Conservation (phyloP, 331 rosid genomes). For the Malus hybrid region DNA sequence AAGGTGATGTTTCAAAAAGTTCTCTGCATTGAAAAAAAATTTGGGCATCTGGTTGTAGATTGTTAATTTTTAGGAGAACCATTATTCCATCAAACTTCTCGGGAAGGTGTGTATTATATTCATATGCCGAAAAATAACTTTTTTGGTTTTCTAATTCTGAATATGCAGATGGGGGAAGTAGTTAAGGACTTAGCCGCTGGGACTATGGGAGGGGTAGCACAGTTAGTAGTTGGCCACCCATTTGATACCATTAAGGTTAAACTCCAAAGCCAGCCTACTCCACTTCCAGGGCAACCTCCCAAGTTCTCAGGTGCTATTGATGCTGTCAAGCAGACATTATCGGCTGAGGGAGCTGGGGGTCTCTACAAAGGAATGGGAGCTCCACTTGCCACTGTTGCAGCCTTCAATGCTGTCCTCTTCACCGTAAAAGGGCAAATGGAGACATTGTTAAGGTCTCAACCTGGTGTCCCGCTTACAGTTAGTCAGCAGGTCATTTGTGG, state of each 20-base stretch:
- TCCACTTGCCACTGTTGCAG: conserved; percentile 96
- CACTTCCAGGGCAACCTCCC: conserved; percentile 75
- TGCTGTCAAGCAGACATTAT: conserved; percentile 90
- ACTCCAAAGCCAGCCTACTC: conserved; percentile 94
- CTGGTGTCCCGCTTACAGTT: conserved; percentile 63
- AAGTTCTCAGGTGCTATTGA: conserved; percentile 84
- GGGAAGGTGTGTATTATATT: neutral
- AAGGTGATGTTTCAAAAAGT: neutral
- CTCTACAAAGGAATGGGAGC: conserved; percentile 99
- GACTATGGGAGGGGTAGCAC: conserved; percentile 87
- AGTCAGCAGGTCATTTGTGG: conserved; percentile 73
- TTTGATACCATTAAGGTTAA: conserved; percentile 97
- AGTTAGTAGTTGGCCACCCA: conserved; percentile 83
- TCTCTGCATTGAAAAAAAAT: neutral
- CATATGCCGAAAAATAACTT: neutral
- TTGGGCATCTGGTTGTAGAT: neutral
- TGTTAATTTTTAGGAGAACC: neutral
- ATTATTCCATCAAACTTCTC: neutral
- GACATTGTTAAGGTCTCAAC: conserved; percentile 61
- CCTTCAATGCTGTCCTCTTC: conserved; percentile 89
- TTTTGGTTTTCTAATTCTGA: conserved; percentile 4
- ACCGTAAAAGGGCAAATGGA: conserved; percentile 91
- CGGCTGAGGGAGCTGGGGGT: conserved; percentile 92
- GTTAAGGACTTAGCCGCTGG: conserved; percentile 90
- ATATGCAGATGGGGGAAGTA: conserved; percentile 79